These are phyloP conservation scores for Rhodamnia rubescens DNA, from an alignment of 345 rosid genomes.

Conservation along the genomic window DNA sequence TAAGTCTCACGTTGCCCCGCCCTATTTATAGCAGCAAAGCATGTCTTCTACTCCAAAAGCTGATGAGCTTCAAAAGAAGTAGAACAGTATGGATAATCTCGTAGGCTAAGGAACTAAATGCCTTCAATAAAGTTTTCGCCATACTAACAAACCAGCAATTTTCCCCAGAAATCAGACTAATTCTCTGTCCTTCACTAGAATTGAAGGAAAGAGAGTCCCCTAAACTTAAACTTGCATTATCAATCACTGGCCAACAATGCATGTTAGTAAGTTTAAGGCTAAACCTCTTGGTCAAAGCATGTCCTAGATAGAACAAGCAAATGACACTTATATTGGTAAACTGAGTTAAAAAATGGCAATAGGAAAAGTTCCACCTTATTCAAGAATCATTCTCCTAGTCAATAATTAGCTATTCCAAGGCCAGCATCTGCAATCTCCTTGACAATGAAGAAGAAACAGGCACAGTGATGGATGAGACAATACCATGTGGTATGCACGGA, in stretches of 20 bases:
- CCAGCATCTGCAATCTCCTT: background rate
- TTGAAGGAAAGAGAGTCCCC: background rate
- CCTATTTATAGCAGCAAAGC: background rate
- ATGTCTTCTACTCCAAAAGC: background rate
- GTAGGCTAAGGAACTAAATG: background rate
- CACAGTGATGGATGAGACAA: background rate
- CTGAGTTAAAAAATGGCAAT: background rate
- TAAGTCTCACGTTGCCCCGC: background rate
- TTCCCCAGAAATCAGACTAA: background rate
- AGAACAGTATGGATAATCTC: background rate
- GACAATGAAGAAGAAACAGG: background rate
- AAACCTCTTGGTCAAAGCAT: background rate
- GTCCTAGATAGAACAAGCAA: background rate
- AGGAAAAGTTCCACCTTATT: background rate
- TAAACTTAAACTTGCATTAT: background rate
- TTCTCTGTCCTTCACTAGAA: background rate
- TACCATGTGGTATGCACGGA: conserved; percentile 95
- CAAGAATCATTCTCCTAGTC: background rate
- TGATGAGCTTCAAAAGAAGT: background rate
- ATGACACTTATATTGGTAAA: background rate
- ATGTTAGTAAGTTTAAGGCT: background rate
- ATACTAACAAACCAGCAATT: background rate
- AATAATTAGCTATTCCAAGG: background rate
- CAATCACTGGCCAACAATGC: background rate
- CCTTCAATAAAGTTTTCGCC: background rate